A percentile compares a stretch with the other conserved stretches of the same genome.
These are phyloP conservation scores for Trichoderma pleuroti DNA, from an alignment of 2,329 filamentous ascomycete genomes.

Conservation along the genomic window DNA sequence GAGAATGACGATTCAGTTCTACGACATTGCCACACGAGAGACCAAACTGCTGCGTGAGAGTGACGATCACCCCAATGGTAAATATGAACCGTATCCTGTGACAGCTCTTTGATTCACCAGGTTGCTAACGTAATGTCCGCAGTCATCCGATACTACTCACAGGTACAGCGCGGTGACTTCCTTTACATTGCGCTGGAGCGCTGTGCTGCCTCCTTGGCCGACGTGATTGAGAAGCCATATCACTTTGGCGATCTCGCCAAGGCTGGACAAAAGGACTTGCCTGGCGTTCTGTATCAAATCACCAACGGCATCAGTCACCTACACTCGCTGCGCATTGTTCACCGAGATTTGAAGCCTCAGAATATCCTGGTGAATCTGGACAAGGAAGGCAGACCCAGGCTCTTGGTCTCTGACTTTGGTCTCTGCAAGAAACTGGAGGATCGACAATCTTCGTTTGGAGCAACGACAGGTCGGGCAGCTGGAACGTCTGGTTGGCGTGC, in stretches of 20 bases:
- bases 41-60: constrained; percentile 87
- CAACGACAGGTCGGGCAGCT: constrained; percentile 87
- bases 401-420: constrained; percentile 96
- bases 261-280: constrained; percentile 71
- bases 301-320: constrained; percentile 84
- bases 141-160: constrained; percentile 95
- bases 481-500: constrained; percentile 96
- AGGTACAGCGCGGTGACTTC: constrained; percentile 83
- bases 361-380: constrained; percentile 86
- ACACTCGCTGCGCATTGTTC: constrained; percentile 89
- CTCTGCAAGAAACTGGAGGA: constrained; percentile 96
- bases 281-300: constrained; percentile 80
- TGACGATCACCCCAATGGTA: constrained; percentile 86
- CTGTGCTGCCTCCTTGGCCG: constrained; percentile 88
- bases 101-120: not conserved
- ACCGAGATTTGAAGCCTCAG: constrained; percentile 94
- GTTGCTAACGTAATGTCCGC: not conserved
- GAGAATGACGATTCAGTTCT: constrained; percentile 93
- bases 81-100: constrained; percentile 18
- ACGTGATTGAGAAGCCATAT: constrained; percentile 76
- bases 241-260: constrained; percentile 66
- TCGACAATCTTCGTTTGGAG: constrained; percentile 89
- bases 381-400: constrained; percentile 67
- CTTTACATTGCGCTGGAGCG: constrained; percentile 94
- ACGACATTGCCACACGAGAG: constrained; percentile 91